Percentiles rank a stretch among this genome's conserved stretches.
phyloP scores from a whole-genome alignment of 2,329 filamentous ascomycete species.

The Cladophialophora exuberans region DNA sequence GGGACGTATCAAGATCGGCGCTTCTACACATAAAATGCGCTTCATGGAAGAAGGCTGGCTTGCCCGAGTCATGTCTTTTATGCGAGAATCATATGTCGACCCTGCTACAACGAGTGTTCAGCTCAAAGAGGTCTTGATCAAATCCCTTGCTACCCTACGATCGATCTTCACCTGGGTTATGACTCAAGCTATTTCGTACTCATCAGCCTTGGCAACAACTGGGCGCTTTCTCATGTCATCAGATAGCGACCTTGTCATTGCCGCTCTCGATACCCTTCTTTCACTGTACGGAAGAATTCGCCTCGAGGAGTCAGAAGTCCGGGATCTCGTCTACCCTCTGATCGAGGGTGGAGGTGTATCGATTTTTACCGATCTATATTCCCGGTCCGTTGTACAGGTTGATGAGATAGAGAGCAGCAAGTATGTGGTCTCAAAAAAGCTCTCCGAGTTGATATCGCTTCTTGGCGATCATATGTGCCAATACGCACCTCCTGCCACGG shows the following conservation, averaged over 20 bases:
- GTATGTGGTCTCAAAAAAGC: constrained; percentile 89
- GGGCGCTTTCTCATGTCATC: constrained; percentile 71
- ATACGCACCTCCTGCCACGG: constrained; percentile 69
- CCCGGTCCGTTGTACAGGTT: constrained; percentile 78
- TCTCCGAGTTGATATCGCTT: constrained; percentile 88
- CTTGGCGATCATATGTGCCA: constrained; percentile 82
- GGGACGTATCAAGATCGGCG: constrained; percentile 73
- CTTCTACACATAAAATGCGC: constrained; percentile 70
- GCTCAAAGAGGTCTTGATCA: constrained; percentile 71
- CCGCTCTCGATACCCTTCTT: constrained; percentile 80
- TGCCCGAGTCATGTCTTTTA: constrained; percentile 71
- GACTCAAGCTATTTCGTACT: constrained; percentile 74
- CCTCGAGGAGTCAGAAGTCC: constrained; percentile 77
- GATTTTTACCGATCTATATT: constrained; percentile 73
- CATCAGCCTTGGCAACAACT: constrained; percentile 70
- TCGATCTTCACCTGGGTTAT: constrained; percentile 87
- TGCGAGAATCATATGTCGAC: constrained; percentile 72
- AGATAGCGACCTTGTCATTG: constrained; percentile 74
- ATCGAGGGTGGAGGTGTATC: constrained; percentile 72
- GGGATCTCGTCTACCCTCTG: constrained; percentile 76
- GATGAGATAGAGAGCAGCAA: constrained; percentile 87
- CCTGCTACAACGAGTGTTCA: constrained; percentile 61
- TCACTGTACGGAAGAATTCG: constrained; percentile 75
- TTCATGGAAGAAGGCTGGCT: constrained; percentile 87
- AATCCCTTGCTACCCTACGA: constrained; percentile 74